A percentile compares a stretch with the other conserved stretches of the same genome.
These are phyloP conservation scores for Mallotus japonicus DNA, from an alignment of 441 rosid genomes.

Conservation along the genomic window DNA sequence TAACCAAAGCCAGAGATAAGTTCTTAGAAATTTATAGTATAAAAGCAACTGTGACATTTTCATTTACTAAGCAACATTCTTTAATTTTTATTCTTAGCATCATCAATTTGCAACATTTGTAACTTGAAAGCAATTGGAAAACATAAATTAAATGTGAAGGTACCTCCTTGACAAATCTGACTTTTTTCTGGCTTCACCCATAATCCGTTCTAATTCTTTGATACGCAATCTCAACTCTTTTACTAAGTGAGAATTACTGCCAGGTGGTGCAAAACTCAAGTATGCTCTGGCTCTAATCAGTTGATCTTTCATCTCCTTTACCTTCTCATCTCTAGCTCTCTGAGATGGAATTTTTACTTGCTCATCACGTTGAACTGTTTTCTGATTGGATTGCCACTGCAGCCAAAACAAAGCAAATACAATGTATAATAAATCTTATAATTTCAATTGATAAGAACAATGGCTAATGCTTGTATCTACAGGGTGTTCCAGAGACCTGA, in stretches of 20 bases:
- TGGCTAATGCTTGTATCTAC: not conserved
- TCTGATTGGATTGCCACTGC: conserved; percentile 39
- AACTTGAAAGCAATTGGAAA: not conserved
- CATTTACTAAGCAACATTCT: conserved; percentile 11
- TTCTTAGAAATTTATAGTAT: conserved; percentile 13
- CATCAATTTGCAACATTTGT: not conserved
- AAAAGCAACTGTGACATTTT: conserved; percentile 9
- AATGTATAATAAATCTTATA: not conserved
- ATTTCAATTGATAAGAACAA: not conserved
- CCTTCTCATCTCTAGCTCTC: conserved; percentile 55
- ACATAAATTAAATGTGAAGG: not conserved
- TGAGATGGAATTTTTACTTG: conserved; percentile 30
- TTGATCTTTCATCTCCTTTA: conserved; percentile 73
- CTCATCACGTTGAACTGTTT: conserved; percentile 31
- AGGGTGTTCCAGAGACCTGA: not conserved
- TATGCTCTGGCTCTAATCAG: conserved; percentile 75
- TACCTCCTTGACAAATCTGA: conserved; percentile 79
- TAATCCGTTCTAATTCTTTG: conserved; percentile 69
- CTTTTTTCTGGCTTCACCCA: conserved; percentile 61
- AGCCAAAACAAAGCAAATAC: conserved; percentile 20
- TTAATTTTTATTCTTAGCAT: conserved; percentile 11
- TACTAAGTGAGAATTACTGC: conserved; percentile 67
- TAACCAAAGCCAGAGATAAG: conserved; percentile 11
- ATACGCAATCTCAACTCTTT: conserved; percentile 69
- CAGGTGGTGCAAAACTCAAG: conserved; percentile 63